Percentiles rank a stretch among this genome's conserved stretches.
Evolutionary conservation across 805 yeast species (phyloP).

Genomic region (Maudiozyma saulgeensis): DNA sequence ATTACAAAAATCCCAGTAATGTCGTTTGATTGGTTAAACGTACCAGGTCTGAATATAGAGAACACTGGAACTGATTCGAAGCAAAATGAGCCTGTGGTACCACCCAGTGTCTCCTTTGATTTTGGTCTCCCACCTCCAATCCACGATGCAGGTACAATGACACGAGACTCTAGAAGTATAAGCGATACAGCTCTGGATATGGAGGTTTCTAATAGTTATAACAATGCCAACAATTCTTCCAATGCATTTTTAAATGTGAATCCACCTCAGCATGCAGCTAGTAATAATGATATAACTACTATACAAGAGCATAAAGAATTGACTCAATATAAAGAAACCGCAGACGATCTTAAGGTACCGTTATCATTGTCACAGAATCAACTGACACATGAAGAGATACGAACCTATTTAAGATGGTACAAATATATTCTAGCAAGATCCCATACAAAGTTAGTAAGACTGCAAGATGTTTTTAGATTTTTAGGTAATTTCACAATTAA

Average conservation of each 20-base stretch:
- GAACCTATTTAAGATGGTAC: slow-evolving; percentile 90
- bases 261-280: neutral
- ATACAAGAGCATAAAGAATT: neutral
- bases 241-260: neutral
- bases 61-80: slow-evolving; percentile 9
- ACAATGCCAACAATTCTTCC: neutral
- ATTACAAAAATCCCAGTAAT: neutral
- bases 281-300: neutral
- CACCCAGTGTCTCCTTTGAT: slow-evolving; percentile 47
- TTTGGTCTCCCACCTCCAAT: slow-evolving; percentile 9
- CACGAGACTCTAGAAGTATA: slow-evolving; percentile 2
- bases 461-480: slow-evolving; percentile 73
- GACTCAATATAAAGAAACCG: slow-evolving; percentile 16
- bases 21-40: slow-evolving; percentile 48
- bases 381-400: slow-evolving; percentile 65
- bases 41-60: slow-evolving; percentile 30
- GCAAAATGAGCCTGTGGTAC: slow-evolving; percentile 11
- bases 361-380: slow-evolving; percentile 57
- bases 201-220: neutral
- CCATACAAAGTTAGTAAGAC: slow-evolving; percentile 52
- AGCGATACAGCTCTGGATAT: slow-evolving; percentile 4
- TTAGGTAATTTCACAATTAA: slow-evolving; percentile 65
- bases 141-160: neutral
- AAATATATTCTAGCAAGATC: slow-evolving; percentile 70
- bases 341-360: slow-evolving; percentile 41